phyloP scores from a whole-genome alignment of 805 yeast genomes.

The Candida sakaeoensis region DNA sequence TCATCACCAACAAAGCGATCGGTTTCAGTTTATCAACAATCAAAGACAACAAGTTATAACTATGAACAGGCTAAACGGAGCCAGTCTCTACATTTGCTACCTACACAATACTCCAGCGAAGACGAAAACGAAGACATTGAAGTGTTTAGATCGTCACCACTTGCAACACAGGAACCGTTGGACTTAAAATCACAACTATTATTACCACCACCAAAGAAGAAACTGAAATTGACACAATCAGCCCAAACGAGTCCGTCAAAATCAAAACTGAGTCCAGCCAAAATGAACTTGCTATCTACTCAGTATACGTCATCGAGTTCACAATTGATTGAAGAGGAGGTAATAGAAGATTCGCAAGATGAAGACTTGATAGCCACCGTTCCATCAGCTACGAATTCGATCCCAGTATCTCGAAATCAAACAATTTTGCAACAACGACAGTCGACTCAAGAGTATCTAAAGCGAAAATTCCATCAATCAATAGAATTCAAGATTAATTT shows the following conservation, averaged over 20 bases:
- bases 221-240: neutral
- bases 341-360: constrained; percentile 16
- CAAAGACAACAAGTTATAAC: neutral
- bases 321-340: constrained; percentile 2
- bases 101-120: constrained; percentile 26
- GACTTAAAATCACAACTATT: neutral
- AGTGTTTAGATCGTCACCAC: constrained; percentile 3
- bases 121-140: constrained; percentile 11
- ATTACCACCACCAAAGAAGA: constrained; percentile 5
- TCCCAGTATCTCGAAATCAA: constrained; percentile 1
- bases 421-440: constrained; percentile 9
- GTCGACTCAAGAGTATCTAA: too few species aligned
- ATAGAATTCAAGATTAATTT: constrained; percentile 22
- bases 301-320: constrained; percentile 9
- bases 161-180: constrained; percentile 4
- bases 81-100: constrained; percentile 10
- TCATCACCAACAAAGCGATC: constrained; percentile 2
- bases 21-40: constrained; percentile 1
- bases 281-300: constrained; percentile 4
- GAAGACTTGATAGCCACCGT: constrained; percentile 6
- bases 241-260: constrained; percentile 6
- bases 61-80: constrained; percentile 1
- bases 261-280: neutral
- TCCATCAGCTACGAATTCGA: constrained; percentile 9
- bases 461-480: constrained; percentile 19